These are phyloP conservation scores for Auriscalpium orientale DNA, from an alignment of 768 basidiomycete genomes.

Conservation along the genomic window DNA sequence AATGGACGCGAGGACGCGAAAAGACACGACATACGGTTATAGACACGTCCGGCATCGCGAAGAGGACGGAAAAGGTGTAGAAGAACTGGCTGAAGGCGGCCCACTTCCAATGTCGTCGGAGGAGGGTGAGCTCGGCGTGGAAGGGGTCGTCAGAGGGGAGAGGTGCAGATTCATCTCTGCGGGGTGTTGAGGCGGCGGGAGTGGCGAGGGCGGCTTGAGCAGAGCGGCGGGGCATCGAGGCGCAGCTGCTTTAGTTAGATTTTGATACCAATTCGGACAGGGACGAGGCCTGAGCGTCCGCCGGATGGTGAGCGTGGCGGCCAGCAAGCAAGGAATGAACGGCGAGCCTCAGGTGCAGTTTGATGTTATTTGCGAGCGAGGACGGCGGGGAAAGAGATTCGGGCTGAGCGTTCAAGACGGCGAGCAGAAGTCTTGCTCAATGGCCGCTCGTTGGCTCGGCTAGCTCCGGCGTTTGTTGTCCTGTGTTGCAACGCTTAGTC, in stretches of 20 bases:
- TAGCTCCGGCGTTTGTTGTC: neutral
- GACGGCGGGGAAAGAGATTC: neutral
- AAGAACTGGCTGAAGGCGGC: constrained; percentile 89
- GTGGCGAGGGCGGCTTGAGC: constrained; percentile 16
- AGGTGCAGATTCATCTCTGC: constrained; percentile 3
- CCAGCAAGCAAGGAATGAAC: neutral
- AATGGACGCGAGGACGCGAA: constrained; percentile 2
- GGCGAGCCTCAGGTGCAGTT: too few relatives aligned
- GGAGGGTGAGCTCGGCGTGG: constrained; percentile 33
- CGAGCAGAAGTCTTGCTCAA: neutral
- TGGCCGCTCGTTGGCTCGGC: neutral
- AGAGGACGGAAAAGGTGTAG: constrained; percentile 70
- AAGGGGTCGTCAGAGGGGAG: constrained; percentile 16
- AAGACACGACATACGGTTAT: constrained; percentile 40
- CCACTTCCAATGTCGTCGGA: constrained; percentile 88
- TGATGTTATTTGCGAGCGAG: neutral
- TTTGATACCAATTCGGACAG: constrained; percentile 25
- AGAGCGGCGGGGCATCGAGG: constrained; percentile 29
- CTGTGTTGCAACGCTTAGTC: too few relatives aligned
- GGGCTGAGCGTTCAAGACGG: neutral
- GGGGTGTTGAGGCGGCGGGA: constrained; percentile 12
- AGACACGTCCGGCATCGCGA: constrained; percentile 65
- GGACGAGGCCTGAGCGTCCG: constrained; percentile 9
- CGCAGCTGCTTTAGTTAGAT: constrained; percentile 16
- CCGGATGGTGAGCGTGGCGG: neutral